These are phyloP conservation scores for Tremella yokohamensis DNA, from an alignment of 768 basidiomycete genomes.

Conservation along the genomic window DNA sequence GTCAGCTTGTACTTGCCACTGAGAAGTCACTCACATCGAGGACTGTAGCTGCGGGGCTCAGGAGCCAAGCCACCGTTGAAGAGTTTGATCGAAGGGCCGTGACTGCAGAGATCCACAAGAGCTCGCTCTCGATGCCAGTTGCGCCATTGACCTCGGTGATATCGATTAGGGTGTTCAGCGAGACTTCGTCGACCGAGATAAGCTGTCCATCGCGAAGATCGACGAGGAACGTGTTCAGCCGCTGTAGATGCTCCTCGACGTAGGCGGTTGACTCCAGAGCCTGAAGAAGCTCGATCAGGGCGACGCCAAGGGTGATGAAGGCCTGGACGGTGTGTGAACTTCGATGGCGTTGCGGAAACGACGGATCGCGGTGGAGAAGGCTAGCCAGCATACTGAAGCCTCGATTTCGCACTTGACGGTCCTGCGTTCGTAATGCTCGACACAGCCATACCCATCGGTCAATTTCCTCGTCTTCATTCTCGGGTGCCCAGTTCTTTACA, in stretches of 20 bases:
- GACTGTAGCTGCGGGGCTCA: conserved; percentile 11
- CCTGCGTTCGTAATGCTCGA: conserved; percentile 24
- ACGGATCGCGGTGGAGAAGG: conserved; percentile 29
- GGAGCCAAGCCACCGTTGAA: conserved; percentile 26
- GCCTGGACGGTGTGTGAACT: conserved; percentile 14
- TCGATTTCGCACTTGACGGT: conserved; percentile 33
- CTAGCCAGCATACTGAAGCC: conserved; percentile 28
- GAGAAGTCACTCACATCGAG: conserved; percentile 19
- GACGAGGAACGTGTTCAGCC: conserved; percentile 20
- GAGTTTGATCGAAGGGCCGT: conserved; percentile 8
- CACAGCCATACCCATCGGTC: conserved; percentile 40
- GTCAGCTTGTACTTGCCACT: background rate
- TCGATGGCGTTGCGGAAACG: conserved; percentile 12
- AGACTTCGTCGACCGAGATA: conserved; percentile 18
- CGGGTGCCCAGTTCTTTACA: conserved; percentile 36
- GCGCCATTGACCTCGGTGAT: conserved; percentile 5
- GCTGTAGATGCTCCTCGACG: conserved; percentile 22
- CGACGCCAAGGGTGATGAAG: conserved; percentile 20
- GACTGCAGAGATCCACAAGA: conserved; percentile 33
- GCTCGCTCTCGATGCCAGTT: conserved; percentile 32
- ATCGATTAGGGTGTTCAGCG: conserved; percentile 11
- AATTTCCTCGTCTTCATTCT: conserved; percentile 38
- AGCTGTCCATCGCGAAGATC: conserved; percentile 30
- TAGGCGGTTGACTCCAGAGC: conserved; percentile 24
- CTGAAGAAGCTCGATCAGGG: conserved; percentile 24